Percentiles rank a stretch among this genome's conserved stretches.
These are phyloP conservation scores for Pleurotus tuber-regium DNA, from an alignment of 768 basidiomycete genomes.

Conservation along the genomic window DNA sequence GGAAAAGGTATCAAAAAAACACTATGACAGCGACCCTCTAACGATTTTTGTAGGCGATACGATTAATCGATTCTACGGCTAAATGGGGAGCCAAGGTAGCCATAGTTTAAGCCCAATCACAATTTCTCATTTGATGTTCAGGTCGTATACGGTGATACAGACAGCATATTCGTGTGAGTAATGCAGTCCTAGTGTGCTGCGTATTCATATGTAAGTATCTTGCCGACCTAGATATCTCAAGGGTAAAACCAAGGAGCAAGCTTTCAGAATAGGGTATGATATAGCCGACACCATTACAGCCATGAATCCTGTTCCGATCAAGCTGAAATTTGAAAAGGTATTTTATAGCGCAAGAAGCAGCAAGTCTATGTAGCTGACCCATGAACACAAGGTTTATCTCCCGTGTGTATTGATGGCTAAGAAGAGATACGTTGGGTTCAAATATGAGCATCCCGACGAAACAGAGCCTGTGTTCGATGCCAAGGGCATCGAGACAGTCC, in stretches of 20 bases:
- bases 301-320: constrained; percentile 86
- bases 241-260: constrained; percentile 90
- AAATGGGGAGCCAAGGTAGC: constrained; percentile 81
- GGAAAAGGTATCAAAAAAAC: constrained; percentile 64
- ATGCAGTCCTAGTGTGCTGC: background rate
- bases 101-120: constrained; percentile 8
- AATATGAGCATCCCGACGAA: constrained; percentile 85
- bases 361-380: background rate
- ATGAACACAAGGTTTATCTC: constrained; percentile 73
- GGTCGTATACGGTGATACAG: constrained; percentile 98
- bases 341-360: constrained; percentile 2
- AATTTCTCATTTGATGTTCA: constrained; percentile 19
- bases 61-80: constrained; percentile 65
- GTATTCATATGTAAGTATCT: background rate
- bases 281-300: constrained; percentile 87
- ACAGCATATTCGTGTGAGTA: constrained; percentile 82
- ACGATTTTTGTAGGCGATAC: constrained; percentile 61
- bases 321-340: constrained; percentile 98
- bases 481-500: constrained; percentile 96
- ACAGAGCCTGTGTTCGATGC: constrained; percentile 83
- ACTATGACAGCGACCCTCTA: background rate
- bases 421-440: constrained; percentile 98
- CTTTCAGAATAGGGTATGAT: constrained; percentile 89
- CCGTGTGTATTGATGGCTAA: constrained; percentile 96
- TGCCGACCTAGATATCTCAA: constrained; percentile 54